Evolutionary conservation across 2,329 filamentous ascomycete genomes (phyloP).

Genomic region (Corinectria fuckeliana): DNA sequence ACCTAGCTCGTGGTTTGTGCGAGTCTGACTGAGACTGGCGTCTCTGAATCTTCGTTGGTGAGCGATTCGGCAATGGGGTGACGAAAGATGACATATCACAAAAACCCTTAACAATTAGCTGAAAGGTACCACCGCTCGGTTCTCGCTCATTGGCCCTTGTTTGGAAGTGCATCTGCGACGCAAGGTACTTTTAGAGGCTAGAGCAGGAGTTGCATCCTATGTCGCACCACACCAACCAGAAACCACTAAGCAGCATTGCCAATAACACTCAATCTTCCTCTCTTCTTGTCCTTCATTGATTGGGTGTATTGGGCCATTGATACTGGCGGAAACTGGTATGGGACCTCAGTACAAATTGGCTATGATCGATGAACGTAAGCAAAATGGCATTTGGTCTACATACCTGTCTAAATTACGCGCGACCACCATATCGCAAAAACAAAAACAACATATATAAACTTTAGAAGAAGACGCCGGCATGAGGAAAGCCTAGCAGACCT

Average conservation of each 20-base stretch:
- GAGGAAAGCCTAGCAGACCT: neutral
- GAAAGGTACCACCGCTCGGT: neutral
- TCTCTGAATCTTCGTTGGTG: neutral
- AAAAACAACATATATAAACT: no score
- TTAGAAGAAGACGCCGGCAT: neutral
- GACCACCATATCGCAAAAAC: no score
- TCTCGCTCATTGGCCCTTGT: neutral
- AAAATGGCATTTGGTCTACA: no score
- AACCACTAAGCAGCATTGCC: neutral
- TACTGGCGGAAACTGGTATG: no score
- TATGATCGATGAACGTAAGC: no score
- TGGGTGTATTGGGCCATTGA: no score
- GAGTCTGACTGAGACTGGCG: neutral
- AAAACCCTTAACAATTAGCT: constrained; percentile 2
- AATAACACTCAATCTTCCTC: no score
- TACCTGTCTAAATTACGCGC: no score
- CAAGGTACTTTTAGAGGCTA: constrained; percentile 5
- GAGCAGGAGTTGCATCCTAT: neutral
- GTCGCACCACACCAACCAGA: neutral
- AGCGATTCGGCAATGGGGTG: neutral
- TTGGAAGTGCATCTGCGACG: neutral
- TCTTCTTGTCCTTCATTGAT: no score
- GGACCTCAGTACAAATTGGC: no score
- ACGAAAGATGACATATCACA: constrained; percentile 11
- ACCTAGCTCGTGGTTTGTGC: neutral